Conservation (phyloP, 371 early-diverging fungal species). For the Actinomortierella ambigua region DNA sequence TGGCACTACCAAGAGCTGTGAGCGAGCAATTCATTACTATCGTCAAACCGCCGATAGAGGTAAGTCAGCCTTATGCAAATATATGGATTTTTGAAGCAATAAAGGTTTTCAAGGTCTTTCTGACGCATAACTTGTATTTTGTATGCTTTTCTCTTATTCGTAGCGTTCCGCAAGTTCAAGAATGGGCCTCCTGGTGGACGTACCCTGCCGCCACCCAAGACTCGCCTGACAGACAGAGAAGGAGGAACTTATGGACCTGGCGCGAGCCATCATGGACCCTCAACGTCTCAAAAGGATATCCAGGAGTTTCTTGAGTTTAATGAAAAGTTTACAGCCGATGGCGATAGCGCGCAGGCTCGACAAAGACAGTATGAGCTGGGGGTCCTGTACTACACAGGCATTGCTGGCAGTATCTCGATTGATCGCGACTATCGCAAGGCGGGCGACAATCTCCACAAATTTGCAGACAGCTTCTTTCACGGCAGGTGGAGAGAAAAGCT, state of each 20-base stretch:
- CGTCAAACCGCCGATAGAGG: constrained; percentile 80
- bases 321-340: constrained; percentile 69
- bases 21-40: constrained; percentile 79
- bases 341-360: constrained; percentile 61
- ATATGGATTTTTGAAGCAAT: neutral
- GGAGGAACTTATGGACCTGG: constrained; percentile 87
- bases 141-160: neutral
- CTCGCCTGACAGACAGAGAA: constrained; percentile 75
- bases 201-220: constrained; percentile 66
- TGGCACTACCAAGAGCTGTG: constrained; percentile 80
- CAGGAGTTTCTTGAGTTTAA: constrained; percentile 85
- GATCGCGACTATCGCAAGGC: constrained; percentile 72
- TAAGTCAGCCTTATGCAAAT: constrained; percentile 16
- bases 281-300: constrained; percentile 52
- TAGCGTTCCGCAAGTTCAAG: constrained; percentile 70
- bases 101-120: constrained; percentile 1
- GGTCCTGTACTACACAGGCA: constrained; percentile 82
- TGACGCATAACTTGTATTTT: neutral
- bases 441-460: constrained; percentile 55
- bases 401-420: constrained; percentile 52
- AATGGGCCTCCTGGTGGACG: constrained; percentile 89
- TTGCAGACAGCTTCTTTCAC: constrained; percentile 46
- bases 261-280: constrained; percentile 49
- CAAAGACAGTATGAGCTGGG: constrained; percentile 67
- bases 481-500: constrained; percentile 12